Evolutionary conservation across 1,284 basidiomycete species (phyloP), one percentile per base, ranked within the genome.

Genomic region (Athelia sp.): DNA sequence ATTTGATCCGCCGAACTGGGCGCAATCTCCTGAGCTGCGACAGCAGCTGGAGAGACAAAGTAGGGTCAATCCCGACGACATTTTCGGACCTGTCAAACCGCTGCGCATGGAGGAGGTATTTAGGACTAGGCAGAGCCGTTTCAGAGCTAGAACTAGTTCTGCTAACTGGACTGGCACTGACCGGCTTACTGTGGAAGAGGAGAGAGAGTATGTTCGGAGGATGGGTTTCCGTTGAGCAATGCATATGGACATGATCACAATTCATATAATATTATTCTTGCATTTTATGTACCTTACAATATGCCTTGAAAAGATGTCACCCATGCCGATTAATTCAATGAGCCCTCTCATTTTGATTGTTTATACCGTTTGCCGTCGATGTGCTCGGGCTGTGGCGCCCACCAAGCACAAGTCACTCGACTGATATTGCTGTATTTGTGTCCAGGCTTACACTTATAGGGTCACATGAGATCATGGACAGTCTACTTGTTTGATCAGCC

Each of bases 141-240:
- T 97, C 73, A 78, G 93, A 52, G 86, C 89, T 13, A 77, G 94
- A 48, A 92, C 92, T 6, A 93, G 90, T 60, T 94, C 91, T 17
- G 95, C 94, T 38, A 96, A 96, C 65, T 98, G 94, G 94, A 80
- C 82, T 15, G 91, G 90, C 15, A 72, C 84, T 14, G 94, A 98
- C 70, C 77, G 83, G 31, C 71, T 98, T 55, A 94, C 92, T 6
- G 67, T 74, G 32, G 81, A 87, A 54, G 94, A 98, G 67, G 84
- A 94, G 68, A 72, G 76, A 50, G 89, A 93, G 57, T 98, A 97
- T 63, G 90, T 86, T 2, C 78, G 78, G 59, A 76, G 88, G 52
- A 98, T 98, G 94, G 93, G 93, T 3, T 98, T 87, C 71, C 75
- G 70, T 54, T 73, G 40, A 43, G 19, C 11, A 34, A 11, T 34